phyloP scores from a whole-genome alignment of 495 filamentous ascomycete species.

The Neurospora sp. region DNA sequence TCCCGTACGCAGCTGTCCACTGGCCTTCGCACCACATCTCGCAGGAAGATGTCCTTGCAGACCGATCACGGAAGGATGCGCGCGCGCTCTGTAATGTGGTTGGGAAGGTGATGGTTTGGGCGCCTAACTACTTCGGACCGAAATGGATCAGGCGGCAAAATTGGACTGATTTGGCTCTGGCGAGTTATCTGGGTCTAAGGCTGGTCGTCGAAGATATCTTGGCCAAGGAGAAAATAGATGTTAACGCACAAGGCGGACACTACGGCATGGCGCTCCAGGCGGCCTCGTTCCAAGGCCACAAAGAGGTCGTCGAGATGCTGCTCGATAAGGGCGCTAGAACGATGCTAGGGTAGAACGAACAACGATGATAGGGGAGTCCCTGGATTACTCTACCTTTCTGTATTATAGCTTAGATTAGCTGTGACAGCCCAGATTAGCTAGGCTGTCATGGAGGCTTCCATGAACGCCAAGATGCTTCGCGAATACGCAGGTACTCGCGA shows the following conservation, averaged over 20 bases:
- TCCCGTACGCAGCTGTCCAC: conserved; percentile 11
- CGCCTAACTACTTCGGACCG: conserved; percentile 1
- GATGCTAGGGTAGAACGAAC: too few species aligned
- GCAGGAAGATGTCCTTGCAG: conserved; percentile 1
- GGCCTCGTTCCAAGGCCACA: neutral
- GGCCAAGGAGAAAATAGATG: neutral
- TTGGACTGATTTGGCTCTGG: conserved; percentile 1
- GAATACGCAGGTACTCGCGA: too few species aligned
- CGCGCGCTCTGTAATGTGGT: neutral
- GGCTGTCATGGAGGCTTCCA: too few species aligned
- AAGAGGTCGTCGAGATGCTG: too few species aligned
- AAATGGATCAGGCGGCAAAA: neutral
- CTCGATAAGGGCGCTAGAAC: too few species aligned
- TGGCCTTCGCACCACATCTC: conserved; percentile 12
- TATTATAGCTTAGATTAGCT: too few species aligned
- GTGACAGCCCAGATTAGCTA: too few species aligned
- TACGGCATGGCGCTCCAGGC: conserved; percentile 7
- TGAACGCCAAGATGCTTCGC: too few species aligned
- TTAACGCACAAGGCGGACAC: neutral
- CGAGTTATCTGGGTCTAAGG: conserved; percentile 6
- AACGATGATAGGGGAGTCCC: too few species aligned
- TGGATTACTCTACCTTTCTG: too few species aligned
- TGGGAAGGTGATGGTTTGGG: neutral
- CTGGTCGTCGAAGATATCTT: conserved; percentile 1
- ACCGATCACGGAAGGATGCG: neutral